Evolutionary conservation across 768 basidiomycete species (phyloP), one percentile per base, ranked within the genome.

Genomic region (Floccularia luteovirens): DNA sequence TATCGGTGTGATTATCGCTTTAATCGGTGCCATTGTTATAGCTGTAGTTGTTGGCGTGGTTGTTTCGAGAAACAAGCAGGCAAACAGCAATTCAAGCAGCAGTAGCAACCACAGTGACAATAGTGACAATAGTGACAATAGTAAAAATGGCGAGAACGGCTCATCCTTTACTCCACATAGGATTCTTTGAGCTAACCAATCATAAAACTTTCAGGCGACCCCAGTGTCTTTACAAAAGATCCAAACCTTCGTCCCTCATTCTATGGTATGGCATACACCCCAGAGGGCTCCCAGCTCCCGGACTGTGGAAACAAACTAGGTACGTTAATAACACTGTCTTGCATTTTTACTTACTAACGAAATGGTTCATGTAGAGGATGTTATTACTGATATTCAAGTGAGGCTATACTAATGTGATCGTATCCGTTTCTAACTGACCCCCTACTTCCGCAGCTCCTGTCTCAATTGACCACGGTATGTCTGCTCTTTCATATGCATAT

Each of bases 221-320:
- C 91, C 3, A 89, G 79, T 58, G 70, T 70, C 13, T 96, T 93
- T 59, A 58, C 61, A 14, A 84, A 81, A 61, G 74, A 93, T 57
- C 38, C 74, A 2, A 69, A 70, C 22, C 61, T 94, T 36, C 70
- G 80, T 45, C 76, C 85, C 47, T 70, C 77, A 0, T 88, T 96
- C 62, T 94, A 82, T 56, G 91, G 86, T 3, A 53, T 94, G 17
- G 91, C 91, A 0, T 94, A 94, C 58, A 90, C 89, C 1, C 90
- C 91, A 6, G 62, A 64, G 14, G 79, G 79, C 28, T 77, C 81
- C n/a, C 77, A 81, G 48, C 57, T 80, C 17, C 88, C 88, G 0
- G 54, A 72, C 24, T 90, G 88, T 48, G 82, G 80, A 7, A 81
- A 71, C 40, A 57, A 55, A 5, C 54, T 75, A 20, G 48, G 69